Evolutionary conservation across 1,284 basidiomycete genomes (phyloP), one percentile per base, ranked within the genome.

Genomic region (Ganoderma multipileum): DNA sequence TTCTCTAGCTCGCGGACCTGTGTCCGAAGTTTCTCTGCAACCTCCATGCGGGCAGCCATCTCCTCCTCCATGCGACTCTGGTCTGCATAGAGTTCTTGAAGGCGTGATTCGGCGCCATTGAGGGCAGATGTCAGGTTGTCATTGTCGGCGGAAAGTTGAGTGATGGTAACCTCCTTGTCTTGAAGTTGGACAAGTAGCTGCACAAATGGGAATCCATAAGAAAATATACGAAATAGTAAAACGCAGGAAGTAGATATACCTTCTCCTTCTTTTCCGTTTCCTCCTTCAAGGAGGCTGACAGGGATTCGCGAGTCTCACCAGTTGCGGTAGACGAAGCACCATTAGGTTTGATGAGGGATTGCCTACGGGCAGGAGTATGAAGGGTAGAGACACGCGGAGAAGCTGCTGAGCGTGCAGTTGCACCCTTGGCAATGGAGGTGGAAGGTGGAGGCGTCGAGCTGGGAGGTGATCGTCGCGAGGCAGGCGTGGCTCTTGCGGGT

Each of bases 191-290:
- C 82, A 60, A 94, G 83, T 71, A 95, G 86, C 93, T 94, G 70
- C 61, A 38, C 36, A 38, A 36, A 36, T 33, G 66, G 67, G 64
- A 70, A 62, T 44, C 41, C 54, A 63, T 28, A 52, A 66, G 61
- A 73, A 58, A 68, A 50, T 36, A 39, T 55, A 61, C 60, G 59
- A 50, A n/a, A n/a, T 23, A 57, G 64, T 64, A 52, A 9, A 9
- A 80, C 84, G 64, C n/a, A 2, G 23, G 23, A n/a, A 12, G 47
- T 3, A 11, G 23, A 50, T 50, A 26, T 75, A 90, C 93, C 83
- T 91, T 87, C 79, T 95, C 93, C 79, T 93, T 94, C 75, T 90
- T 86, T 73, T 94, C 92, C 16, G 89, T 91, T 78, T 94, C 93
- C 62, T 87, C 84, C 78, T 89, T 92, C 68, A 94, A 82, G 33